Evolutionary conservation across 1,284 basidiomycete genomes (phyloP).

Genomic region (Flammula alnicola): DNA sequence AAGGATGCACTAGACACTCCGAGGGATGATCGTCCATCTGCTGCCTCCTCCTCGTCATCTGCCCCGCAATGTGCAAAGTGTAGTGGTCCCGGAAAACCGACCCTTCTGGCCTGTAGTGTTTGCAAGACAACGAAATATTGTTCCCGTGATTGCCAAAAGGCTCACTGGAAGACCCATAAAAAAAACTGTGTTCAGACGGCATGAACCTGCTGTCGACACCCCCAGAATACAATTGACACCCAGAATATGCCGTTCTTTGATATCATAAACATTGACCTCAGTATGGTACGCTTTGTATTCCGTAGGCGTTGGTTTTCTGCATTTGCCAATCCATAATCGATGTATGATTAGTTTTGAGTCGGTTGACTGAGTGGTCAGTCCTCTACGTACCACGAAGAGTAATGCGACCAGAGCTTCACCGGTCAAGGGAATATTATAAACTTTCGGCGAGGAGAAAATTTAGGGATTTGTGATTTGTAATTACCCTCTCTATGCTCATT

Average conservation of each 20-base stretch:
- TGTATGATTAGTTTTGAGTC: too few relatives aligned
- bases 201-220: background rate
- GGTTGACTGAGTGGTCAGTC: too few relatives aligned
- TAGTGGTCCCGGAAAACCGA: slow-evolving; percentile 34
- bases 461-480: background rate
- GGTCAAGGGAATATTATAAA: too few relatives aligned
- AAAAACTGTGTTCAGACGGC: background rate
- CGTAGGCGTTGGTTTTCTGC: too few relatives aligned
- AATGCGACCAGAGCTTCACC: too few relatives aligned
- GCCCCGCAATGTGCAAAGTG: slow-evolving; percentile 30
- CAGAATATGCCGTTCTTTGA: background rate
- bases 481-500: background rate
- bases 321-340: too few relatives aligned
- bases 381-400: background rate
- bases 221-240: background rate
- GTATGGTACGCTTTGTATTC: too few relatives aligned
- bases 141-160: slow-evolving; percentile 46
- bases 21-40: slow-evolving; percentile 2
- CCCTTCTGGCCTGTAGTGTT: slow-evolving; percentile 33
- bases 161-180: slow-evolving; percentile 48
- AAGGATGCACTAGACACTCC: too few relatives aligned
- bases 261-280: background rate
- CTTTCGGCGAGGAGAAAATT: too few relatives aligned
- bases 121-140: slow-evolving; percentile 48
- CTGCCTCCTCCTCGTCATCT: too few relatives aligned